Base-by-base conservation (phyloP, 306 rosid species). In the Lathyrus tuberosus region DNA sequence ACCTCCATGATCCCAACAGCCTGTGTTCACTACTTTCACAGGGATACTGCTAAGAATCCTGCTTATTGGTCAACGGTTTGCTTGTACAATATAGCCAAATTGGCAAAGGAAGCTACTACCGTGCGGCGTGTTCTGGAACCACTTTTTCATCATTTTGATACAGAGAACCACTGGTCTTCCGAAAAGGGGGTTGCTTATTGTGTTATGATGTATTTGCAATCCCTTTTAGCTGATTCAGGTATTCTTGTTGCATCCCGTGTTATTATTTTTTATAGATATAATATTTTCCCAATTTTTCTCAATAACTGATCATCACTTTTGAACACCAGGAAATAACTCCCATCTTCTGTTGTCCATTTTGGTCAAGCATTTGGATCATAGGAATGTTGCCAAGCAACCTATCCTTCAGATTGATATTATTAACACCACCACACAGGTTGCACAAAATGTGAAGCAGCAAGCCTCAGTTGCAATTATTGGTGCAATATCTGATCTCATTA, bases 361-460 rank as follows among this genome's bases (percentile, higher is more conserved):
- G 86, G 85, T 91, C 87, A 95, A 95, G 86, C 99, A 95, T 84
- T 85, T 95, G 92, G 99, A 95, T 84, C 97, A 95, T 72, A 95
- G 85, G 87, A 87, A 84, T 79, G 85, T 87, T 46, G 84, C 76
- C 54, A 91, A 83, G 86, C 69, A 83, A 71, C 96, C 95, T 71
- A 82, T 62, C 62, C 33, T 91, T 72, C 97, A 89, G 84, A 83
- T 83, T 28, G 82, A 83, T 70, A 86, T 91, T 40, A 80, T 89
- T 71, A 85, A 80, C 72, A 85, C 74, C 65, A 80, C 81, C 60
- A 79, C 91, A 31, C 80, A 91, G 72, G 90, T 95, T 15, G 92
- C 88, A 62, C 82, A 84, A 76, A 86, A 82, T 77, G 87, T 87
- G 44, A 89, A 87, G 85, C 86, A 76, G 54, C 89, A 84, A 65